Evolutionary conservation across 345 rosid species (phyloP), one percentile per base, ranked within the genome.

Genomic region (Sonneratia alba): DNA sequence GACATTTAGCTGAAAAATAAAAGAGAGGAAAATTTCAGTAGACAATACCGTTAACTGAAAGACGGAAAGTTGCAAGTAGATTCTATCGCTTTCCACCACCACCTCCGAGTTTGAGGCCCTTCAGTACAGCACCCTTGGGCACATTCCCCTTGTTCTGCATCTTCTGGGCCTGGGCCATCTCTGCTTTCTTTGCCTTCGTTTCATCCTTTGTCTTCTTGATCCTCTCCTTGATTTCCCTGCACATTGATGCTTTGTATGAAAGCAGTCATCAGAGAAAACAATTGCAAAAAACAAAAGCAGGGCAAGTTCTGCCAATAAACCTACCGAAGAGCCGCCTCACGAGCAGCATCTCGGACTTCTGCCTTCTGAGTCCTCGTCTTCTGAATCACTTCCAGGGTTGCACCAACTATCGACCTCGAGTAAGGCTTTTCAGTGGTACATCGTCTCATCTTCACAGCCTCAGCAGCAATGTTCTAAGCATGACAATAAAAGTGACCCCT

Each of bases 101-200:
- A 38, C 77, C 77, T 61, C 77, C 77, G 0, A 75, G 69, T 68
- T 75, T 75, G 68, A 73, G 73, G 68, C 77, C 77, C 77, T 70
- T 75, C 0, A 73, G 73, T 13, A 42, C 77, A 32, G 69, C 73
- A 22, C 77, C 77, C 69, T 70, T 70, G 43, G 73, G 55, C 36
- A 65, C 45, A 47, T 1, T 70, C 13, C 77, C 73, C 63, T 75
- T 75, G 59, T 69, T 34, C 64, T 73, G 71, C 22, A 66, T 6
- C 67, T 75, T 75, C 36, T 70, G 73, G 0, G 77, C 19, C 65
- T 75, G 69, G 69, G 73, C 69, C 64, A 62, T 61, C 63, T 75
- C 77, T 7, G 77, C 77, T 59, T 75, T 75, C 77, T 75, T 75
- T 0, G 73, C 77, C 77, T 75, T 75, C 77, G 69, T 75, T n/a